Evolutionary conservation across 164 flowering plant species (phyloP).

Genomic region (Sextonia rubra): DNA sequence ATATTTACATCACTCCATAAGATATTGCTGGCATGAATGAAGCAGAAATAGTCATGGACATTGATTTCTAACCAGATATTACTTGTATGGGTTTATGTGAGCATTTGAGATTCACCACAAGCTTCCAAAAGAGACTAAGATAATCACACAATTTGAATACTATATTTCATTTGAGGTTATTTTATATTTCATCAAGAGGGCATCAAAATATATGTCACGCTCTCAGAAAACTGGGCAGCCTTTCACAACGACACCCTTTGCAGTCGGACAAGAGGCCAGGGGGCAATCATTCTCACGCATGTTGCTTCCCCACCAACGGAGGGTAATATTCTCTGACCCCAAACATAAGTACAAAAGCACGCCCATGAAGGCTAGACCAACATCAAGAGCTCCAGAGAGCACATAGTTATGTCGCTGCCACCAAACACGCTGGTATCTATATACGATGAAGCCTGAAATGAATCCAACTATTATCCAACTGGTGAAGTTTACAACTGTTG

Average conservation of each 20-base stretch:
- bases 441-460: conserved; percentile 59
- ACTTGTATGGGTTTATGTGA: background rate
- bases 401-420: conserved; percentile 72
- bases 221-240: conserved; percentile 58
- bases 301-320: conserved; percentile 74
- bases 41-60: too few relatives aligned
- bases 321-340: conserved; percentile 39
- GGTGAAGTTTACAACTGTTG: conserved; percentile 66
- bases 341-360: conserved; percentile 58
- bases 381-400: conserved; percentile 77
- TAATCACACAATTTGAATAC: background rate
- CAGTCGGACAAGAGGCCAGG: conserved; percentile 67
- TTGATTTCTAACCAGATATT: background rate
- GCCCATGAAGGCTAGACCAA: conserved; percentile 84
- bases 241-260: conserved; percentile 50
- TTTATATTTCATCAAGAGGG: background rate
- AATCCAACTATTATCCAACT: conserved; percentile 67
- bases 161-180: too few relatives aligned
- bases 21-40: background rate
- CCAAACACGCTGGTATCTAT: conserved; percentile 54
- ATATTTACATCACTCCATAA: too few relatives aligned
- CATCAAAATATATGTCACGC: background rate
- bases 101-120: conserved; percentile 4
- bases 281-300: conserved; percentile 66
- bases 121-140: background rate